These are phyloP conservation scores for Arachnomyces sp. DNA, from an alignment of 2,329 filamentous ascomycete genomes.

Conservation along the genomic window DNA sequence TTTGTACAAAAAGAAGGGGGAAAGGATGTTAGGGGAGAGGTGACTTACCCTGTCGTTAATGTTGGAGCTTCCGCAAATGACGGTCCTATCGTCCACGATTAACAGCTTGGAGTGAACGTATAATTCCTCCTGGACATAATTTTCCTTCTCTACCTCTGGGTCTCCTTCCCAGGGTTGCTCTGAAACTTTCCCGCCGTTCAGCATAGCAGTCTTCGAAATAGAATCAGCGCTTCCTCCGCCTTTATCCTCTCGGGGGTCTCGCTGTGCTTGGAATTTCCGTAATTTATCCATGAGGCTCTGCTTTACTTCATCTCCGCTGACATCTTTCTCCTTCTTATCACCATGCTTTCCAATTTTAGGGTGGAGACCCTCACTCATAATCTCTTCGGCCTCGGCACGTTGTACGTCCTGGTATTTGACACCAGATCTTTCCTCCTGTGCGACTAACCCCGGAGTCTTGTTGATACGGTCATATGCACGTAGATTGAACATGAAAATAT, in stretches of 20 bases:
- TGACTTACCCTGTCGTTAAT: conserved; percentile 52
- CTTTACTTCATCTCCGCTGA: conserved; percentile 28
- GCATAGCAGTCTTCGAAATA: conserved; percentile 76
- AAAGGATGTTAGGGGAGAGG: neutral
- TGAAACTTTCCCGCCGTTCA: conserved; percentile 52
- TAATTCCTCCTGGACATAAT: conserved; percentile 91
- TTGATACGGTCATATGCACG: conserved; percentile 89
- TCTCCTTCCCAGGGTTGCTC: conserved; percentile 72
- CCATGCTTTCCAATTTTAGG: conserved; percentile 37
- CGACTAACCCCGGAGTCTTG: conserved; percentile 62
- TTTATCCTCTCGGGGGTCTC: conserved; percentile 18
- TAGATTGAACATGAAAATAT: conserved; percentile 92
- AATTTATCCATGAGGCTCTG: conserved; percentile 39
- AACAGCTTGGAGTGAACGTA: conserved; percentile 86
- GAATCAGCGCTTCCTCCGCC: conserved; percentile 41
- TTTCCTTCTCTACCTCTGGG: conserved; percentile 66
- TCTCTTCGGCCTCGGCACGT: conserved; percentile 76
- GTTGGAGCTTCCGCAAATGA: conserved; percentile 71
- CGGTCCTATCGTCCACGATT: conserved; percentile 72
- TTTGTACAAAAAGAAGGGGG: conserved; percentile 1
- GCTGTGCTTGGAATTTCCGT: conserved; percentile 37
- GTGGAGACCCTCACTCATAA: conserved; percentile 69
- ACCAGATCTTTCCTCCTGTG: conserved; percentile 71
- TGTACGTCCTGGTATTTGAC: conserved; percentile 81
- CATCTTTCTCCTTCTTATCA: conserved; percentile 31